Evolutionary conservation across 164 flowering plant genomes (phyloP), one percentile per base, ranked within the genome.

Genomic region (Aristolochia californica): DNA sequence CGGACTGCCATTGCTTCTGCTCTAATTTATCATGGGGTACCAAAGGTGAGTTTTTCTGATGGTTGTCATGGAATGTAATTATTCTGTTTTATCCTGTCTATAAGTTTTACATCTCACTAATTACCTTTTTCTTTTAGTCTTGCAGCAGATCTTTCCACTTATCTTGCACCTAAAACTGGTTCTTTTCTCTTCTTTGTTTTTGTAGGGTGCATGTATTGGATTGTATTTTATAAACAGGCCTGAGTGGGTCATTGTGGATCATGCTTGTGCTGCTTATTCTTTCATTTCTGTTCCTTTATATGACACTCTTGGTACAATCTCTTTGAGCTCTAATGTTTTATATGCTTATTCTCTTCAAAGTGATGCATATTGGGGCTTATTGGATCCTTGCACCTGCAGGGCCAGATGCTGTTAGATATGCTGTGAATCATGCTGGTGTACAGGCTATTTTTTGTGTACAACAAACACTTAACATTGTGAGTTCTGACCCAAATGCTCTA

Each of bases 261-360:
- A 94, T 78, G 96, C 99, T 43, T 94, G 99, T 79, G 80, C 97
- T n/a, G 95, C 99, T 47, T 94, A 86, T 79, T 94, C 99, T 18
- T 83, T 58, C 63, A 67, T 82, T 53, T 90, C 99, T 17, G 97
- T 94, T 67, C 97, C 99, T 75, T 70, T 94, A 61, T 94, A 94
- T 65, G 99, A 94, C 66, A 88, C 99, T 66, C 95, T 94, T 62
- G 99, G 99, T 89, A 50, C 59, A 77, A 63, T 22, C 20, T 60
- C 62, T 27, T 43, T 45, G 45, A 17, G 16, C 20, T 58, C 20
- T 43, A 49, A 62, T 15, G 22, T 9, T 63, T 30, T 20, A 40
- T 56, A 43, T 27, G 22, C 20, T 38, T 30, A 45, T 43, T 22
- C 9, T 27, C 13, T 23, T 2, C 24, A 27, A 56, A 23, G 50